Evolutionary conservation across 176 grass and related monocot species (phyloP).

Genomic region (Tuctoria greenei): DNA sequence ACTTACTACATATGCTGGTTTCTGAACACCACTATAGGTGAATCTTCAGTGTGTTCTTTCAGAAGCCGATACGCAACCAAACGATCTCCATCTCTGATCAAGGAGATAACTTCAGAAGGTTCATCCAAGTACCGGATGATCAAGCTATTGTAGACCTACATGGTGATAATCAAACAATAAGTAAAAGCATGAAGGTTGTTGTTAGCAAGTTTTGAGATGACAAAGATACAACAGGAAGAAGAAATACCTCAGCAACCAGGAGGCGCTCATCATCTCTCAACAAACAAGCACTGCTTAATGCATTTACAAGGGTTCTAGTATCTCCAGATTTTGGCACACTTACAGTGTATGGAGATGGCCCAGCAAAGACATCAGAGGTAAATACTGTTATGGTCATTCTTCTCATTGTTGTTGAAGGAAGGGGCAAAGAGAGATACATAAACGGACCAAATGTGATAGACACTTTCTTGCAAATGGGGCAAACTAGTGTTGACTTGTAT

Average conservation of each 20-base stretch:
- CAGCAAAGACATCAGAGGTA: slow-evolving; percentile 51
- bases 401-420: slow-evolving; percentile 83
- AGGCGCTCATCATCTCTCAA: slow-evolving; percentile 73
- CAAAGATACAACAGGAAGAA: slow-evolving; percentile 18
- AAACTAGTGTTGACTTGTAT: slow-evolving; percentile 94
- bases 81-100: slow-evolving; percentile 86
- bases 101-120: slow-evolving; percentile 75
- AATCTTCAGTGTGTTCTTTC: slow-evolving; percentile 74
- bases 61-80: slow-evolving; percentile 76
- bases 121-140: slow-evolving; percentile 88
- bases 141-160: slow-evolving; percentile 75
- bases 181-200: slow-evolving; percentile 5
- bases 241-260: slow-evolving; percentile 81
- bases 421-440: slow-evolving; percentile 93
- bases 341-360: slow-evolving; percentile 71
- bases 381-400: slow-evolving; percentile 84
- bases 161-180: slow-evolving; percentile 25
- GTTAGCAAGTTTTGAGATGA: slow-evolving; percentile 10
- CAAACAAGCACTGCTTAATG: slow-evolving; percentile 64
- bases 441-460: slow-evolving; percentile 94
- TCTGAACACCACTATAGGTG: slow-evolving; percentile 73
- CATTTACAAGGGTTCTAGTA: slow-evolving; percentile 60
- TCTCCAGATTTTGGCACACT: slow-evolving; percentile 77
- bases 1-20: slow-evolving; percentile 82
- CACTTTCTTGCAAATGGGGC: slow-evolving; percentile 83